Evolutionary conservation across 148 eudicot species (phyloP), one percentile per base, ranked within the genome.

Genomic region (Camellia granthamiana): DNA sequence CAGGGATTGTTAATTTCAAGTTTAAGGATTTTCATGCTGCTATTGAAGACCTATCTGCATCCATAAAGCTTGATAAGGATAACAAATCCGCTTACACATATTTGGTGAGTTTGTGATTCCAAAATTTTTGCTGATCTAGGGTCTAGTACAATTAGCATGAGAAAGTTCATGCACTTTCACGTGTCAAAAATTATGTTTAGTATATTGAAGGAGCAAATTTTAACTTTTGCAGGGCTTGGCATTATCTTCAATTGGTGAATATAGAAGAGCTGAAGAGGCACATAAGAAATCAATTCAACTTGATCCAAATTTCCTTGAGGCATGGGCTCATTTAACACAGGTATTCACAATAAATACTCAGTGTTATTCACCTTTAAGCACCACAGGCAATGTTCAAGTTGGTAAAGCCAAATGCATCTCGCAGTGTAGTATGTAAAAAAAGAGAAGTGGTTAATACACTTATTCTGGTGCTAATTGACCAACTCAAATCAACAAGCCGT

Each of bases 1-100:
- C 93, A 95, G 99, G 99, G 79, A 95, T 95, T 84, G 98, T 95
- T 30, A 91, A 87, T 84, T 93, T 90, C 84, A 95, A 95, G 88
- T 93, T 92, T 83, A 95, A 95, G 88, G 98, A 95, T 84, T 95
- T 91, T 77, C 79, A 81, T 81, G 91, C 97, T 86, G 99, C 97
- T 73, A 91, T 90, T 78, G 86, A 88, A 79, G 99, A 95, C 86
- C 89, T 95, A 73, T 88, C 99, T 84, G 86, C 89, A 18, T 95
- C 98, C 84, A 92, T 95, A 77, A 85, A 87, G 81, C 83, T 92
- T 80, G 94, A 92, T 71, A 85, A 81, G 76, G 81, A 82, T 77
- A 95, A 93, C 87, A 93, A 93, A 83, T 95, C 99, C 73, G 99
- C 99, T 15, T 89, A 85, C 83, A 95, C 99, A 21, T 93, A 93